Evolutionary conservation across 306 rosid species (phyloP), one percentile per base, ranked within the genome.

Genomic region (Pueraria montana): DNA sequence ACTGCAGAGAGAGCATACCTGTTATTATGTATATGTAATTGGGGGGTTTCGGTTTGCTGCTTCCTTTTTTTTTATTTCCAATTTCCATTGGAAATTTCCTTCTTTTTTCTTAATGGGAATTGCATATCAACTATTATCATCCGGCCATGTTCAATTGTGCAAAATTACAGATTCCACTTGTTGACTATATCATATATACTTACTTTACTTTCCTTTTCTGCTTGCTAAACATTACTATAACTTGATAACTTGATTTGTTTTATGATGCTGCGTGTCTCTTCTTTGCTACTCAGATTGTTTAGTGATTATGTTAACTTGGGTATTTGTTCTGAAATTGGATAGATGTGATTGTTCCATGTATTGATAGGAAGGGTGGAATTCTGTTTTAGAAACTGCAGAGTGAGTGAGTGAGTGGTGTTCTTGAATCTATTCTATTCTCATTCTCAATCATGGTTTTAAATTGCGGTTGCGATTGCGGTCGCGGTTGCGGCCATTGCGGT

Each of bases 41-140:
- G 72, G 32, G 50, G 83, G 77, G 80, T 56, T 74, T 65, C 62
- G 73, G 63, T 75, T 59, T 74, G 79, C 69, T 53, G 61, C 61
- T 53, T 67, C 74, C 2, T 16, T 8, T 8, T 81, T 81, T 17
- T 65, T 40, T 70, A 68, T 86, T 82, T 63, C 23, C 55, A 1
- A 30, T 77, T 70, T 86, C 75, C 72, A n/a, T 32, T 55, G 83
- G 86, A 76, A 68, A 83, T 77, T 82, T 75, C 71, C 69, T 18
- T 68, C 49, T 56, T 43, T 67, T 77, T 21, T 56, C 68, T 87
- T 40, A 18, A 80, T 55, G 86, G 86, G 85, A 82, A 74, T 70
- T 64, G 83, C 84, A 74, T 87, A 79, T 52, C 49, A 76, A 67
- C 30, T 85, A 76, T 52, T 62, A 0, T 30, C 10, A 6, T 6